Conservation (phyloP, 495 filamentous ascomycete genomes). For the Massariosphaeria phaeospora region DNA sequence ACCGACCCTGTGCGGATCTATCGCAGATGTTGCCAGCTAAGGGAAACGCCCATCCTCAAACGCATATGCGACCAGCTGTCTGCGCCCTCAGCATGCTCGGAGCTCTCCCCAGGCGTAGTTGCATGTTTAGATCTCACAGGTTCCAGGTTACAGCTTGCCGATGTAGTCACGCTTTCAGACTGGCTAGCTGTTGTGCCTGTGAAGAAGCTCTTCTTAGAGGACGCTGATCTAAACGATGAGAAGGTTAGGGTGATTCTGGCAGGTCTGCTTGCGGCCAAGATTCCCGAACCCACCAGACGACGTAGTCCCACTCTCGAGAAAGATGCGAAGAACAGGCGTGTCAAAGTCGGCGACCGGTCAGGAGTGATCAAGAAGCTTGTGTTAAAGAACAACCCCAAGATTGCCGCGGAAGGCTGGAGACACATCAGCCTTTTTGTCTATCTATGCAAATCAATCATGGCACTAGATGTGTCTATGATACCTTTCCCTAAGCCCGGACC, state of each 20-base stretch:
- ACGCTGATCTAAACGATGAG: slow-evolving; percentile 80
- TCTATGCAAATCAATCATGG: slow-evolving; percentile 79
- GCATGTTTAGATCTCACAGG: slow-evolving; percentile 76
- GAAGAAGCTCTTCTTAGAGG: slow-evolving; percentile 75
- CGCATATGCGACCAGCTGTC: slow-evolving; percentile 81
- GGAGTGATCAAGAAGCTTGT: slow-evolving; percentile 83
- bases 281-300: slow-evolving; percentile 20
- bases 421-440: slow-evolving; percentile 86
- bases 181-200: slow-evolving; percentile 92
- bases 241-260: slow-evolving; percentile 81
- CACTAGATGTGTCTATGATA: slow-evolving; percentile 78
- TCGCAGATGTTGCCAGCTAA: slow-evolving; percentile 84
- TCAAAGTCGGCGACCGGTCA: slow-evolving; percentile 48
- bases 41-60: slow-evolving; percentile 85
- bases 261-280: slow-evolving; percentile 76
- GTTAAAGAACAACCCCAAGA: slow-evolving; percentile 83
- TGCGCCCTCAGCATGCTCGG: slow-evolving; percentile 56
- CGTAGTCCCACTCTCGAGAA: slow-evolving; percentile 30
- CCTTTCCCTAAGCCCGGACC: slow-evolving; percentile 59
- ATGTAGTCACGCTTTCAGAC: slow-evolving; percentile 81
- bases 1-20: slow-evolving; percentile 93
- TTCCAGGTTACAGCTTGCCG: slow-evolving; percentile 74
- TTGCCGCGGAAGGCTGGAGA: slow-evolving; percentile 82
- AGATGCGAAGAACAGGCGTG: slow-evolving; percentile 43
- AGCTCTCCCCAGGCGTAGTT: slow-evolving; percentile 63